phyloP scores from a whole-genome alignment of 257 asterid species.

The Salvia rosmarinus region DNA sequence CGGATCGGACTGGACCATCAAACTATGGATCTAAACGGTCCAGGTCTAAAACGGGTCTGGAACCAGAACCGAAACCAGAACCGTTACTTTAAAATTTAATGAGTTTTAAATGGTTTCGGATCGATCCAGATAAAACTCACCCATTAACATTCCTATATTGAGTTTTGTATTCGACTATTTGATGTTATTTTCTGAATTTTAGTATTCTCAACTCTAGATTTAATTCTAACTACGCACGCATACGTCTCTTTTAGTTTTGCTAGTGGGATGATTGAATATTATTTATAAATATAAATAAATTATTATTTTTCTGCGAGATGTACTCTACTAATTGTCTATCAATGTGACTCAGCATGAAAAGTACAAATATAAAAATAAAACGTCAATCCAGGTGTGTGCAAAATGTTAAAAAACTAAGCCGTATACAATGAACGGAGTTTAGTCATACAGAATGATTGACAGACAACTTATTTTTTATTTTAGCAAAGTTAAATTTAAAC shows the following conservation, averaged over 20 bases:
- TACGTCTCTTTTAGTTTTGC: constrained; percentile 2
- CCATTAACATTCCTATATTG: too few relatives aligned
- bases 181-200: neutral
- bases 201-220: neutral
- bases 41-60: too few relatives aligned
- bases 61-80: too few relatives aligned
- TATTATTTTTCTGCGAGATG: neutral
- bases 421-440: neutral
- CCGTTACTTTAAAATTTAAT: too few relatives aligned
- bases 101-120: too few relatives aligned
- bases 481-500: neutral
- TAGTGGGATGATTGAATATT: neutral
- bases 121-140: too few relatives aligned
- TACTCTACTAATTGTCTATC: neutral
- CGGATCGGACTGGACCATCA: too few relatives aligned
- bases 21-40: too few relatives aligned
- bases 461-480: neutral
- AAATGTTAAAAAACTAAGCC: neutral
- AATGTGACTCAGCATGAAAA: constrained; percentile 19
- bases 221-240: constrained; percentile 2
- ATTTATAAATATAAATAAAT: too few relatives aligned
- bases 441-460: neutral
- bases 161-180: too few relatives aligned
- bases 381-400: constrained; percentile 1
- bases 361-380: constrained; percentile 5